Conservation (phyloP, 2,329 filamentous ascomycete genomes). For the Graphiopsis chlorocephala region DNA sequence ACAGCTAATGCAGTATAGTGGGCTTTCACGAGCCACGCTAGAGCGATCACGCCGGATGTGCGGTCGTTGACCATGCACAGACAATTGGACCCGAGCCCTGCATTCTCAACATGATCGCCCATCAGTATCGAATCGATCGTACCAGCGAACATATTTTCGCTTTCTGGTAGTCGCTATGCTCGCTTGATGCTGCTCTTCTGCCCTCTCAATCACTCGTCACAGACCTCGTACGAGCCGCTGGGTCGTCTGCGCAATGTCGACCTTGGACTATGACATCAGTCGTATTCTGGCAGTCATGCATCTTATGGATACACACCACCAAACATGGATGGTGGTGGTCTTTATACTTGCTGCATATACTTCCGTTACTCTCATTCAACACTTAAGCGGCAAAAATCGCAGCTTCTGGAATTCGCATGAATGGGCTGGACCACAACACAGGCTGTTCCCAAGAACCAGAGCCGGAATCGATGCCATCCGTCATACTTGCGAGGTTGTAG, state of each 20-base stretch:
- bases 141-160: no score
- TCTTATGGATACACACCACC: background rate
- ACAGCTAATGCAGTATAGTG: no score
- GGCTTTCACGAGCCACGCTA: no score
- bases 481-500: conserved; percentile 20
- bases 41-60: no score
- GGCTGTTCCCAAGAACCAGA: background rate
- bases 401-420: background rate
- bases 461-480: conserved; percentile 19
- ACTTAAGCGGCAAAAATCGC: background rate
- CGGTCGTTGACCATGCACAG: no score
- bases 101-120: no score
- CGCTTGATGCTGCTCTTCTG: no score
- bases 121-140: no score
- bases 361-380: background rate
- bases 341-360: background rate
- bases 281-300: background rate
- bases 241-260: background rate
- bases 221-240: no score
- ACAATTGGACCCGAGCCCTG: no score
- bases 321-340: background rate
- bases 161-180: no score
- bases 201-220: no score
- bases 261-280: background rate
- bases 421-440: background rate